Evolutionary conservation across 352 stramenopile genomes (phyloP).

Genomic region (Bremia lactucae): DNA sequence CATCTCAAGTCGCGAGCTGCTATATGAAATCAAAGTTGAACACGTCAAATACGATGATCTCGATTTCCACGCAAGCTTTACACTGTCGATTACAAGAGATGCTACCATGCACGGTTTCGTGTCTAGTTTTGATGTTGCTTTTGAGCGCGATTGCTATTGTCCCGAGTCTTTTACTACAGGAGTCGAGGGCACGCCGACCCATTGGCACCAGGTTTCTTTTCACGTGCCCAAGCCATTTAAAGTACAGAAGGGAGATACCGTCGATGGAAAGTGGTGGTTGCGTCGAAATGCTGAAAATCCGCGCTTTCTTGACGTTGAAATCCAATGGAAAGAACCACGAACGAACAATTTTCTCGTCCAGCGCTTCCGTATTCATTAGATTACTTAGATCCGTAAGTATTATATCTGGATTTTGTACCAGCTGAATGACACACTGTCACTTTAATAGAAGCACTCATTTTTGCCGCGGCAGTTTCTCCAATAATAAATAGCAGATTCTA

Average conservation of each 20-base stretch:
- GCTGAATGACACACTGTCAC: too few species aligned
- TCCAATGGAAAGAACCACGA: slow-evolving; percentile 55
- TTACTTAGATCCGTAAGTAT: not conserved
- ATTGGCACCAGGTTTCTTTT: slow-evolving; percentile 99
- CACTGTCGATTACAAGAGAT: slow-evolving; percentile 73
- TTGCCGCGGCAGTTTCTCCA: too few species aligned
- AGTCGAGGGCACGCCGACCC: slow-evolving; percentile 86
- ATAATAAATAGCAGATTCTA: too few species aligned
- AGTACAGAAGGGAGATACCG: slow-evolving; percentile 57
- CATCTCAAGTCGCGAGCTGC: slow-evolving; percentile 80
- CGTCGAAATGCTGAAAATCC: slow-evolving; percentile 88
- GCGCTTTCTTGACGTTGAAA: slow-evolving; percentile 87
- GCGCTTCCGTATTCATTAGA: slow-evolving; percentile 75
- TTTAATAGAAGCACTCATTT: too few species aligned
- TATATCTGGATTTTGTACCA: too few species aligned
- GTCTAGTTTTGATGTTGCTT: slow-evolving; percentile 96
- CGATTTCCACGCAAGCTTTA: slow-evolving; percentile 88
- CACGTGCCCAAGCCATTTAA: slow-evolving; percentile 83
- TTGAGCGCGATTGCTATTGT: slow-evolving; percentile 86
- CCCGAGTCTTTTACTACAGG: slow-evolving; percentile 94
- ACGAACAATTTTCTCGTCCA: slow-evolving; percentile 37
- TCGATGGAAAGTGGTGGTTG: slow-evolving; percentile 83
- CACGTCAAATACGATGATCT: slow-evolving; percentile 89
- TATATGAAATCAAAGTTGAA: slow-evolving; percentile 84
- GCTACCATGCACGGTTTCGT: slow-evolving; percentile 93